Percentiles rank a stretch among this genome's conserved stretches.
These are phyloP conservation scores for Cutaneotrichosporon mucoides DNA, from an alignment of 1,284 basidiomycete species.

Conservation along the genomic window DNA sequence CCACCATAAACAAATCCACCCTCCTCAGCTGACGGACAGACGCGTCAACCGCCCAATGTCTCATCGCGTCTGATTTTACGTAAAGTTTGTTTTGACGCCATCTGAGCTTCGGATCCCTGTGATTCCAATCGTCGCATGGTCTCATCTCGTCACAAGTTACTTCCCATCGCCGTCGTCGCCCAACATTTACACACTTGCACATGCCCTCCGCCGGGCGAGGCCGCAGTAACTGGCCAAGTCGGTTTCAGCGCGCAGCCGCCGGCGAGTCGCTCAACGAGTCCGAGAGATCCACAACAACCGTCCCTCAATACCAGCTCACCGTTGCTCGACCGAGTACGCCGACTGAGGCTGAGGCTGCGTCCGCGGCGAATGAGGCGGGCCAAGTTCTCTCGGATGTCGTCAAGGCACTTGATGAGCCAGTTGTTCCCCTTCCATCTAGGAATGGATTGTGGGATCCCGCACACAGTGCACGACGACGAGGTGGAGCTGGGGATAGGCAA, in stretches of 20 bases:
- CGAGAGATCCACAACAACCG: no score
- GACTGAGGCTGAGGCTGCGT: no score
- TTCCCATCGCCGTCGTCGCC: not conserved
- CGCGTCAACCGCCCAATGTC: conserved; percentile 1
- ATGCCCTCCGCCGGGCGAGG: conserved; percentile 9
- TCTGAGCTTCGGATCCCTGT: not conserved
- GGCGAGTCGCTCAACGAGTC: not conserved
- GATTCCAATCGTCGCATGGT: no score
- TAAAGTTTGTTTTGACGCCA: conserved; percentile 2
- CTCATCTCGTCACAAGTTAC: not conserved
- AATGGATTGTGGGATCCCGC: no score
- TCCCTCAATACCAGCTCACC: no score
- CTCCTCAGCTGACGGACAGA: not conserved
- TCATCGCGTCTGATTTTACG: conserved; percentile 4
- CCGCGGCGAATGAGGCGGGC: no score
- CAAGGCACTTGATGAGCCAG: no score
- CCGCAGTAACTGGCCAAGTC: not conserved
- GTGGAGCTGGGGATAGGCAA: no score
- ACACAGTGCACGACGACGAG: no score
- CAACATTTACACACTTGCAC: not conserved
- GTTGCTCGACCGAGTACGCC: no score
- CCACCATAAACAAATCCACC: not conserved
- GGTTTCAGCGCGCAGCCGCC: not conserved
- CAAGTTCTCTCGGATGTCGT: no score
- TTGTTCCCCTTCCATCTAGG: no score